Conservation (phyloP, 768 basidiomycete genomes). For the Daedalea quercina region DNA sequence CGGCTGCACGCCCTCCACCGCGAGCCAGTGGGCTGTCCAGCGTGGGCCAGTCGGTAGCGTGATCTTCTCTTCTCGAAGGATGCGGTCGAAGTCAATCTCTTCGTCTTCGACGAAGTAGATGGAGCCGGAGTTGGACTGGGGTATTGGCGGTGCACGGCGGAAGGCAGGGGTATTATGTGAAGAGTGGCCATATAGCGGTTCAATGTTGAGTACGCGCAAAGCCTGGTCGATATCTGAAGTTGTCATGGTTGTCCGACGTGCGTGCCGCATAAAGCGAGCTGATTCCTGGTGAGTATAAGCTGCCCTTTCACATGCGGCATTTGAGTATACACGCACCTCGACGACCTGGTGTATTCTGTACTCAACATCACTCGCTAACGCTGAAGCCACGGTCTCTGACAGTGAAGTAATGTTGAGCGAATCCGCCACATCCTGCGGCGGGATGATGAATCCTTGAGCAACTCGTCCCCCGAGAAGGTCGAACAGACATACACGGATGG, state of each 20-base stretch:
- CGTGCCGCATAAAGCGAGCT: constrained; percentile 94
- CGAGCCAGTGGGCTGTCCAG: constrained; percentile 97
- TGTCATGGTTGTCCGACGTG: constrained; percentile 81
- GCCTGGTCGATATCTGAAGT: constrained; percentile 92
- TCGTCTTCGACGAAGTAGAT: constrained; percentile 96
- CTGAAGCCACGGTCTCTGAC: constrained; percentile 71
- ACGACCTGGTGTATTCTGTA: constrained; percentile 94
- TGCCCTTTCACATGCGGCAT: not conserved
- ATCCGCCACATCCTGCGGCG: constrained; percentile 83
- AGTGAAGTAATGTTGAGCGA: constrained; percentile 71
- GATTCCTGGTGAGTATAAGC: constrained; percentile 59
- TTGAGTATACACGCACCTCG: constrained; percentile 48
- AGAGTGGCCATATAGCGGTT: constrained; percentile 87
- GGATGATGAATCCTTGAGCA: constrained; percentile 4
- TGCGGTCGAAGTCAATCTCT: constrained; percentile 93
- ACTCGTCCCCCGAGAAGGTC: constrained; percentile 4
- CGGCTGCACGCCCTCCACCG: constrained; percentile 96
- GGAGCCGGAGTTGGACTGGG: constrained; percentile 47
- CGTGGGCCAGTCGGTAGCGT: constrained; percentile 71
- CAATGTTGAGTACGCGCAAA: constrained; percentile 89
- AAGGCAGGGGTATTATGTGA: constrained; percentile 57
- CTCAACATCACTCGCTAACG: constrained; percentile 93
- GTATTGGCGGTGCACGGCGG: constrained; percentile 45
- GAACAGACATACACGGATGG: constrained; percentile 21
- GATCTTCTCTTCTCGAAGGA: constrained; percentile 82